A percentile compares a stretch with the other conserved stretches of the same genome.
These are phyloP conservation scores for Fonsecaea multimorphosa DNA, from an alignment of 2,329 filamentous ascomycete genomes.

Conservation along the genomic window DNA sequence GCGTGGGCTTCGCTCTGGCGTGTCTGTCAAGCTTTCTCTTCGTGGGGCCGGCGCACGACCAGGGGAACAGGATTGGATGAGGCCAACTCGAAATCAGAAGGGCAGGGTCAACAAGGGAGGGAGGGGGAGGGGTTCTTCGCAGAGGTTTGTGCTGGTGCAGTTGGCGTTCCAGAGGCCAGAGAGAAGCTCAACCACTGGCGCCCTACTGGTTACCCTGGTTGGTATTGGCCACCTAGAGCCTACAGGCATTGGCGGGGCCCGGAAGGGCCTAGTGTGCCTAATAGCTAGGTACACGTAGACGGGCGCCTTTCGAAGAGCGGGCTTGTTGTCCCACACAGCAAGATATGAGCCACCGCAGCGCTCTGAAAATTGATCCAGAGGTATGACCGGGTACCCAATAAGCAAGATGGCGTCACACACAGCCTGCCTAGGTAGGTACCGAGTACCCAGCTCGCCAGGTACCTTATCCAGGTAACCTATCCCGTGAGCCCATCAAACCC, in stretches of 20 bases:
- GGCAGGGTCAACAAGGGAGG: neutral
- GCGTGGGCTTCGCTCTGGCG: neutral
- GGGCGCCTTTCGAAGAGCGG: neutral
- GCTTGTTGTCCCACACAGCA: too few species aligned
- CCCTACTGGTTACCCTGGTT: neutral
- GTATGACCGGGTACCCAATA: neutral
- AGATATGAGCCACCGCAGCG: too few species aligned
- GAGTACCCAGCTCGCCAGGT: neutral
- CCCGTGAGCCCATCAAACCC: neutral
- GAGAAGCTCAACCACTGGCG: neutral
- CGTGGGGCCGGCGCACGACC: too few species aligned
- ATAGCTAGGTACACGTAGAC: neutral
- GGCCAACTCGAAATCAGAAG: too few species aligned
- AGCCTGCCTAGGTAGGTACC: too few species aligned
- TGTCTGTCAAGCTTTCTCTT: constrained; percentile 4
- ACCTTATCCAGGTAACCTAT: neutral
- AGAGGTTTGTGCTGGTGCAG: neutral
- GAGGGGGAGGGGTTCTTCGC: too few species aligned
- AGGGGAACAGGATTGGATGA: too few species aligned
- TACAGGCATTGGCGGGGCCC: neutral
- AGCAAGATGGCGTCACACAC: neutral
- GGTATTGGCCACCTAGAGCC: neutral
- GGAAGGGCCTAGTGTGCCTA: neutral
- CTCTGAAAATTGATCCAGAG: neutral
- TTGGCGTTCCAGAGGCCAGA: neutral